phyloP scores from a whole-genome alignment of 1,284 basidiomycete species.

The Apiotrichum gracile region DNA sequence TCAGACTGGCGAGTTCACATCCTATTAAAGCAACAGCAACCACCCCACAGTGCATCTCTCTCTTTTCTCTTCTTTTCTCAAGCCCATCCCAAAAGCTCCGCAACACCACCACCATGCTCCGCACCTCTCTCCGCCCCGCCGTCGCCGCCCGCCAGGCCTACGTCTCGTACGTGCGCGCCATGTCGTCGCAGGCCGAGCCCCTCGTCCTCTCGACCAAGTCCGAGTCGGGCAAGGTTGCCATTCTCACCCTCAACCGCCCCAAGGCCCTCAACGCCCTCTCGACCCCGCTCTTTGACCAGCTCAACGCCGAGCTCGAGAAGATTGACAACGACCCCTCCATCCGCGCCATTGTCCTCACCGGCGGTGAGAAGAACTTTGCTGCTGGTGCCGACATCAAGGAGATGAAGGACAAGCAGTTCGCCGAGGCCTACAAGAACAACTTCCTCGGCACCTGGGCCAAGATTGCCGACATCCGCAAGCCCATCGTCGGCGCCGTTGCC shows the following conservation, averaged over 20 bases:
- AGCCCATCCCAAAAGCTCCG: not conserved
- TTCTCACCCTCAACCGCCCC: slow-evolving; percentile 91
- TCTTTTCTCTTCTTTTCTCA: not conserved
- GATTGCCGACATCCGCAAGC: slow-evolving; percentile 74
- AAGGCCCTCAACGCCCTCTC: slow-evolving; percentile 92
- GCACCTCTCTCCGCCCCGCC: slow-evolving; percentile 17
- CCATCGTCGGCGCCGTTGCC: slow-evolving; percentile 91
- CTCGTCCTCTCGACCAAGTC: slow-evolving; percentile 42
- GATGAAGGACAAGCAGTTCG: slow-evolving; percentile 67
- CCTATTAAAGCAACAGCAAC: not conserved
- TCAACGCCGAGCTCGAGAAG: slow-evolving; percentile 67
- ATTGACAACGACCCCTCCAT: slow-evolving; percentile 67
- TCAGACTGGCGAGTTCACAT: not conserved
- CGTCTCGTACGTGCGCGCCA: slow-evolving; percentile 22
- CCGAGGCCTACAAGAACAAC: slow-evolving; percentile 79
- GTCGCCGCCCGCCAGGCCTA: slow-evolving; percentile 15
- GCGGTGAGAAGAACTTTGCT: slow-evolving; percentile 87
- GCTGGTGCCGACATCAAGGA: slow-evolving; percentile 59
- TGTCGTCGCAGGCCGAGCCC: slow-evolving; percentile 35
- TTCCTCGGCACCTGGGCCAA: slow-evolving; percentile 85
- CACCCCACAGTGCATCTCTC: too few species aligned
- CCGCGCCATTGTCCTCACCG: slow-evolving; percentile 86
- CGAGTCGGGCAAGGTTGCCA: slow-evolving; percentile 57
- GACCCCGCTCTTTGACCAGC: slow-evolving; percentile 67
- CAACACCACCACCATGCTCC: slow-evolving; percentile 8